Conservation (phyloP, 1,139 yeast genomes). For the Eremothecium coryli region DNA sequence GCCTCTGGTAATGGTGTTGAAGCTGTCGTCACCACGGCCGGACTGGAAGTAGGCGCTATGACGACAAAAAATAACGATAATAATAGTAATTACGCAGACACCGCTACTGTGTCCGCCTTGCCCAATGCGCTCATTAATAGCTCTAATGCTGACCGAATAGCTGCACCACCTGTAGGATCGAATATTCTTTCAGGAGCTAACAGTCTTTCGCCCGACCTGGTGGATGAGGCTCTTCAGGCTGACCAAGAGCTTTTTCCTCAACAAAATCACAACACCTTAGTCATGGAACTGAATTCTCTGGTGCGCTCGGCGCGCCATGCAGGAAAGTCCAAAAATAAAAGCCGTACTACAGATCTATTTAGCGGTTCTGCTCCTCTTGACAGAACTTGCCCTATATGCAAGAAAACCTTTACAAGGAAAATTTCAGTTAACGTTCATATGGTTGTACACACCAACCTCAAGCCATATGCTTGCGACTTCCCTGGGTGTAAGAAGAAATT, state of each 20-base stretch:
- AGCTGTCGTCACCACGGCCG: background rate
- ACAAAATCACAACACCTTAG: background rate
- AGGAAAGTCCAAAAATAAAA: no score
- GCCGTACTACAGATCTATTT: no score
- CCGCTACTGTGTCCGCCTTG: background rate
- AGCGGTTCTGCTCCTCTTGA: conserved; percentile 1
- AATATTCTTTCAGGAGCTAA: no score
- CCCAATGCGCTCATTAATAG: background rate
- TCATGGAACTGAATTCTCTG: background rate
- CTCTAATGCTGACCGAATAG: no score
- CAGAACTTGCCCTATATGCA: conserved; percentile 35
- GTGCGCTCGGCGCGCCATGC: background rate
- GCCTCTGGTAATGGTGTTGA: background rate
- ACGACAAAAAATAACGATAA: no score
- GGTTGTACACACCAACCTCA: conserved; percentile 80
- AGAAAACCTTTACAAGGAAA: conserved; percentile 71
- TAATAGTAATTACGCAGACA: background rate
- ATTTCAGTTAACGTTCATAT: conserved; percentile 70
- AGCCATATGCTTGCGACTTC: conserved; percentile 63
- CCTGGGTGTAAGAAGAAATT: conserved; percentile 57
- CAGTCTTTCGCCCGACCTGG: no score
- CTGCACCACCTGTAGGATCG: no score
- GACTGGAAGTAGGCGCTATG: background rate
- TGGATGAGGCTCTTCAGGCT: no score
- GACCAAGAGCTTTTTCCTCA: background rate